Percentiles rank a stretch among this genome's conserved stretches.
Evolutionary conservation across 2,329 filamentous ascomycete species (phyloP).

Genomic region (Chrysosporium keratinophilum): DNA sequence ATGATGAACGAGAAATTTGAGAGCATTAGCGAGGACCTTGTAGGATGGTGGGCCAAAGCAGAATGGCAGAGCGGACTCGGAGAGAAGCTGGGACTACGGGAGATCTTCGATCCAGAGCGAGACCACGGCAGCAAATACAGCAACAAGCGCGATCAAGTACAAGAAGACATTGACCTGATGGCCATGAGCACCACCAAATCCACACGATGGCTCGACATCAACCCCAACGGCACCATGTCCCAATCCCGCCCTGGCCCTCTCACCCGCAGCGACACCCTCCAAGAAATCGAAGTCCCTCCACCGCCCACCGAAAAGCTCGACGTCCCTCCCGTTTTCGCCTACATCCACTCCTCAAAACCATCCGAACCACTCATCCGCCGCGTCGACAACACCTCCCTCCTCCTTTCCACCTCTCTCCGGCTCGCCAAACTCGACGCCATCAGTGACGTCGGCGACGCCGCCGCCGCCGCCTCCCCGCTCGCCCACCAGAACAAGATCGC

Average conservation of each 20-base stretch:
- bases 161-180: slow-evolving; percentile 47
- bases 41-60: slow-evolving; percentile 93
- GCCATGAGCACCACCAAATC: slow-evolving; percentile 45
- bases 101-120: slow-evolving; percentile 48
- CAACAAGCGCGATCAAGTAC: slow-evolving; percentile 29
- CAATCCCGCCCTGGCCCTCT: slow-evolving; percentile 15
- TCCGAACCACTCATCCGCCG: slow-evolving; percentile 63
- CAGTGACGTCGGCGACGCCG: slow-evolving; percentile 30
- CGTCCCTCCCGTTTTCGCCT: slow-evolving; percentile 68
- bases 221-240: slow-evolving; percentile 10
- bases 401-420: slow-evolving; percentile 71
- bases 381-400: slow-evolving; percentile 74
- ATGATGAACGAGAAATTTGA: slow-evolving; percentile 70
- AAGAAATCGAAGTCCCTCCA: slow-evolving; percentile 14
- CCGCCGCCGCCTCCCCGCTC: slow-evolving; percentile 57
- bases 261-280: slow-evolving; percentile 14
- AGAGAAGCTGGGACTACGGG: slow-evolving; percentile 62
- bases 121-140: slow-evolving; percentile 35
- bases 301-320: slow-evolving; percentile 26
- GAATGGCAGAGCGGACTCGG: slow-evolving; percentile 76
- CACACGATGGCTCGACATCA: slow-evolving; percentile 15
- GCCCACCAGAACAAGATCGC: slow-evolving; percentile 71
- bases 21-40: slow-evolving; percentile 78
- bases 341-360: slow-evolving; percentile 53
- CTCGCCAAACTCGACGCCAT: slow-evolving; percentile 66